phyloP scores from a whole-genome alignment of 768 basidiomycete genomes.

The Leucocoprinus sp. region DNA sequence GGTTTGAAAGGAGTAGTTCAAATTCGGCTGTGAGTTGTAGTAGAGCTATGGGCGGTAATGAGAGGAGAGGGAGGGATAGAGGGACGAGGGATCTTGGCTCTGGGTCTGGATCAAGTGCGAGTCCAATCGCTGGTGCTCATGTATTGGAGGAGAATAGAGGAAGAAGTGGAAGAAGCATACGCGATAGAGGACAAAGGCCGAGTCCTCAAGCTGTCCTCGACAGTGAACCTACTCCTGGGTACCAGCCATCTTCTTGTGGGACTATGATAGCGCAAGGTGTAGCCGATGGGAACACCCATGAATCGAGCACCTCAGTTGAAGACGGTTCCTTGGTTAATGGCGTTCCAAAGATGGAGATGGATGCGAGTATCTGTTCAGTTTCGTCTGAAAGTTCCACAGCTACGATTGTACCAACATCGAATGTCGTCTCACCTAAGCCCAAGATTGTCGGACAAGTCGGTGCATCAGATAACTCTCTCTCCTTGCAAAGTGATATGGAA shows the following conservation, averaged over 20 bases:
- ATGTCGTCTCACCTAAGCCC: constrained; percentile 17
- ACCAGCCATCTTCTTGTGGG: background rate
- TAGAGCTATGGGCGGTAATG: constrained; percentile 21
- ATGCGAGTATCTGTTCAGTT: constrained; percentile 13
- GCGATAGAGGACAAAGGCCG: background rate
- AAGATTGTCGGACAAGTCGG: constrained; percentile 7
- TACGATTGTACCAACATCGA: constrained; percentile 5
- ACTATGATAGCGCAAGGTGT: background rate
- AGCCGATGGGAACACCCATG: background rate
- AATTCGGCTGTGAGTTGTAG: constrained; percentile 13
- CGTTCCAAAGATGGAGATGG: constrained; percentile 10
- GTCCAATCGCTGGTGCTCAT: constrained; percentile 1
- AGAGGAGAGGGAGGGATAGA: constrained; percentile 35
- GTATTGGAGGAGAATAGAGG: background rate
- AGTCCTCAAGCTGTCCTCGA: constrained; percentile 3
- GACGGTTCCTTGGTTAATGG: constrained; percentile 1
- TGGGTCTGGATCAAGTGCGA: constrained; percentile 10
- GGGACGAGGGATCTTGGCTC: constrained; percentile 16
- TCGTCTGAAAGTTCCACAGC: constrained; percentile 11
- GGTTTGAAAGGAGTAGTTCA: constrained; percentile 20
- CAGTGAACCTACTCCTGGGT: background rate
- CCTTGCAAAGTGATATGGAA: constrained; percentile 10
- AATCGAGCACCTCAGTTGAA: constrained; percentile 3
- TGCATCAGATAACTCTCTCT: constrained; percentile 16
- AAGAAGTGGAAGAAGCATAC: background rate